Conservation (phyloP, 495 filamentous ascomycete genomes). For the Xylaria telfairii region DNA sequence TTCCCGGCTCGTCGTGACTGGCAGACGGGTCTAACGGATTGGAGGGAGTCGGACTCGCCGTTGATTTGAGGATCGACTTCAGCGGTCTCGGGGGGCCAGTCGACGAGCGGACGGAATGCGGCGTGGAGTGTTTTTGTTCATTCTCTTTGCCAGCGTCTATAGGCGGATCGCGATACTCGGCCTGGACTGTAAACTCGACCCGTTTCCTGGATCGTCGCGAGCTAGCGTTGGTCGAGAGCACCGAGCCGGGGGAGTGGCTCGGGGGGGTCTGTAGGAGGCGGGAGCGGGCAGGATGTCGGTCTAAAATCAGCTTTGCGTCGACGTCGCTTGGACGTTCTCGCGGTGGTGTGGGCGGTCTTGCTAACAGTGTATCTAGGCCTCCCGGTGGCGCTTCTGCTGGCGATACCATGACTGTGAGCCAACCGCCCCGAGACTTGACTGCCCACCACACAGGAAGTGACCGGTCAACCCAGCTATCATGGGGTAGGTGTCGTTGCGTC, state of each 20-base stretch:
- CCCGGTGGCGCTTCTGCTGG: slow-evolving; percentile 44
- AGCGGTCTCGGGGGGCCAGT: slow-evolving; percentile 65
- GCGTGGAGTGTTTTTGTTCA: slow-evolving; percentile 45
- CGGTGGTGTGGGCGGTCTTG: slow-evolving; percentile 63
- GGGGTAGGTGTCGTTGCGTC: slow-evolving; percentile 5
- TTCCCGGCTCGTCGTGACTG: slow-evolving; percentile 44
- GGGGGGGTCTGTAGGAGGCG: slow-evolving; percentile 55
- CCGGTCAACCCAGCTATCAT: slow-evolving; percentile 29
- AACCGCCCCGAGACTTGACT: slow-evolving; percentile 28
- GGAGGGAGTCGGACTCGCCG: slow-evolving; percentile 41
- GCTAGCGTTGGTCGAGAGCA: slow-evolving; percentile 68
- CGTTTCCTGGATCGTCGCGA: slow-evolving; percentile 63
- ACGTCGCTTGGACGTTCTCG: slow-evolving; percentile 52
- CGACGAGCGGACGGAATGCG: slow-evolving; percentile 61
- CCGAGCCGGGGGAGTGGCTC: slow-evolving; percentile 51
- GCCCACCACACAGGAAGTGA: slow-evolving; percentile 27
- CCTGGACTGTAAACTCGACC: slow-evolving; percentile 76
- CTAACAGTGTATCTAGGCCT: slow-evolving; percentile 50
- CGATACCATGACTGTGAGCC: slow-evolving; percentile 55
- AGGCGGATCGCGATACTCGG: slow-evolving; percentile 70
- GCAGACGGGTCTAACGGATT: slow-evolving; percentile 51
- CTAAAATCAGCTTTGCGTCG: slow-evolving; percentile 34
- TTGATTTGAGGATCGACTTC: slow-evolving; percentile 88
- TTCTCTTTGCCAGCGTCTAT: slow-evolving; percentile 53
- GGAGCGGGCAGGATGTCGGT: slow-evolving; percentile 40